Percentiles rank a stretch among this genome's conserved stretches.
phyloP scores from a whole-genome alignment of 176 grass and related monocot genomes.

The Ensete ventricosum region DNA sequence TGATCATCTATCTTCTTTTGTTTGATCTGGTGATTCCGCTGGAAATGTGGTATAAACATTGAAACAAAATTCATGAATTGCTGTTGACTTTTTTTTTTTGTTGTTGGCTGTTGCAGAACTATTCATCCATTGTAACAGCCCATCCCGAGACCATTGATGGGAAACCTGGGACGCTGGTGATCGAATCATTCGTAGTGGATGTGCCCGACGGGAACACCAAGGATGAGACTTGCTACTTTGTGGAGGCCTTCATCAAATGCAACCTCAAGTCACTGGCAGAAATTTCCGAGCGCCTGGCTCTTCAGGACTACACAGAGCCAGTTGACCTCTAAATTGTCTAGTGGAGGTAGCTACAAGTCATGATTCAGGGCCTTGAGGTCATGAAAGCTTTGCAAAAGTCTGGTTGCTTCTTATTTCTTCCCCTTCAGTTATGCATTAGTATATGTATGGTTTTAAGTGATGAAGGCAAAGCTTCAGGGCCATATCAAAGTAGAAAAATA shows the following conservation, averaged over 20 bases:
- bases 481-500: background rate
- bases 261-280: slow-evolving; percentile 1
- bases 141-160: slow-evolving; percentile 1
- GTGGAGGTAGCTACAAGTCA: background rate
- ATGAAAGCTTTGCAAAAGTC: background rate
- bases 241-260: slow-evolving; percentile 1
- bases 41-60: no score
- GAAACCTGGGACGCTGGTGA: background rate
- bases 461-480: background rate
- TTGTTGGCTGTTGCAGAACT: no score
- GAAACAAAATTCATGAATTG: no score
- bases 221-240: slow-evolving; percentile 4
- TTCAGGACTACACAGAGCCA: background rate
- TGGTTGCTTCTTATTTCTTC: background rate
- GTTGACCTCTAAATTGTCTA: background rate
- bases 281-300: background rate
- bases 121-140: background rate
- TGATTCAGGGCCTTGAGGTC: no score
- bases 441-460: background rate
- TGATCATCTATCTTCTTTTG: no score
- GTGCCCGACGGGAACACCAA: slow-evolving; percentile 1
- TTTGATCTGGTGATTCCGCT: no score
- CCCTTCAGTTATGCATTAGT: background rate
- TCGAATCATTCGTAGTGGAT: background rate
- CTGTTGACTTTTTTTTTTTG: no score